Base-by-base conservation (phyloP, 495 filamentous ascomycete genomes). In the Aspergillus ostianus region DNA sequence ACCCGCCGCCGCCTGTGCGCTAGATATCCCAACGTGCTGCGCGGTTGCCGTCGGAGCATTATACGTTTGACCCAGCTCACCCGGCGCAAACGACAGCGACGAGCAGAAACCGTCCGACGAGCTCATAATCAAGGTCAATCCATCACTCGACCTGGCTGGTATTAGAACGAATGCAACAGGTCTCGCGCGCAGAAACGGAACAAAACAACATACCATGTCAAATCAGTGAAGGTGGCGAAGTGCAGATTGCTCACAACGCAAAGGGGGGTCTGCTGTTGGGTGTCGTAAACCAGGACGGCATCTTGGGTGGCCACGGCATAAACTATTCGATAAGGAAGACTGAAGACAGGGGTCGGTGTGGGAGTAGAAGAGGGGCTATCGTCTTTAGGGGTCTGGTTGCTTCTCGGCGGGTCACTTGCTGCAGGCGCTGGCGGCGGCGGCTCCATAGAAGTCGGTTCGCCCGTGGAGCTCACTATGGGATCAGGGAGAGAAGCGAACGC, bases 81-180 rank as follows among this genome's bases (percentile, higher is more conserved):
- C 90, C 5, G 88, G 79, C 7, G 83, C 70, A 70, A 99, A 99
- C 0, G 91, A 85, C 21, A 99, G 79, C 0, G 90, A 87, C 0
- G 95, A 99, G 68, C 95, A 98, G 75, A 97, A 99, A 0, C 95
- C 95, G 68, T 99, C 95, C 0, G 95, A 97, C 1, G 95, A 98
- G 55, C 90, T 93, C 83, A 99, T 97, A 41, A 98, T 80, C 23
- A 99, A 76, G 1, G 93, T 98, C 49, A 89, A 80, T 2, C 95
- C 95, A 72, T 99, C 95, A 62, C 81, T 89, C 1, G 95, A 95
- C 93, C 93, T 97, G 53, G 21, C 12, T 47, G 30, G n/a, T 18
- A 26, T 67, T 61, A 60, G 71, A 75, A 66, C 76, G 60, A 41
- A 44, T 6, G 6, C 0, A 45, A 47, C 36, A 13, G 45, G 23